These are phyloP conservation scores for Exophiala aquamarina DNA, from an alignment of 2,329 filamentous ascomycete genomes.

Conservation along the genomic window DNA sequence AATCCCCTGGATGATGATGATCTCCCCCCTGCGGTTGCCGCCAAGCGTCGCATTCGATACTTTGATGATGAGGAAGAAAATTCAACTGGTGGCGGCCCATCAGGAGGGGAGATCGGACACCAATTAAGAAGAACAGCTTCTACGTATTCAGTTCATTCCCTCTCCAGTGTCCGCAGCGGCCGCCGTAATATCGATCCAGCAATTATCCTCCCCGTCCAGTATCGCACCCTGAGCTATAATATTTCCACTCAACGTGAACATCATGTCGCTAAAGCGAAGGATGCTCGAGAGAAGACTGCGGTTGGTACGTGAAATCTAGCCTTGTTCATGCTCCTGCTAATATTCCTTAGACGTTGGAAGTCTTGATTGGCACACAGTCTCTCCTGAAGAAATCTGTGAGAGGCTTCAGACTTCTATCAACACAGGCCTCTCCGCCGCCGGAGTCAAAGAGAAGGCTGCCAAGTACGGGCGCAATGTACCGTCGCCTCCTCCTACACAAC, in stretches of 20 bases:
- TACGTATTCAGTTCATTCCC: slow-evolving; percentile 19
- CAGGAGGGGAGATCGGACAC: slow-evolving; percentile 7
- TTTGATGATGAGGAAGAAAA: slow-evolving; percentile 23
- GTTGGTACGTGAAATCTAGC: slow-evolving; percentile 9
- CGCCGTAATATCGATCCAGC: slow-evolving; percentile 28
- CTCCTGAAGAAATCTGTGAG: slow-evolving; percentile 57
- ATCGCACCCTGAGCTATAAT: slow-evolving; percentile 44
- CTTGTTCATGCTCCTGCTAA: slow-evolving; percentile 4
- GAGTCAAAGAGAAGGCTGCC: slow-evolving; percentile 54
- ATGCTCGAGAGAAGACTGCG: slow-evolving; percentile 31
- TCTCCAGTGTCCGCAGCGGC: slow-evolving; percentile 23
- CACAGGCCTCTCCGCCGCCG: slow-evolving; percentile 61
- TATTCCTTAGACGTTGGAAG: slow-evolving; percentile 55
- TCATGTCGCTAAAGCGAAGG: slow-evolving; percentile 41
- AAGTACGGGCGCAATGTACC: slow-evolving; percentile 68
- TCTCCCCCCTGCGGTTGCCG: slow-evolving; percentile 17
- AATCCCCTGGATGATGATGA: slow-evolving; percentile 13
- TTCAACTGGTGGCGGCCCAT: slow-evolving; percentile 7
- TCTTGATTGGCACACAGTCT: slow-evolving; percentile 67
- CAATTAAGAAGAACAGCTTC: slow-evolving; percentile 15
- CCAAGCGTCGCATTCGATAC: slow-evolving; percentile 25
- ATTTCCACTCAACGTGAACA: slow-evolving; percentile 57
- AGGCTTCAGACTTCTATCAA: slow-evolving; percentile 58
- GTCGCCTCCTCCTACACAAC: slow-evolving; percentile 63
- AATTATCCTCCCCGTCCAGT: slow-evolving; percentile 32